These are phyloP conservation scores for Suhomyces panamericanus DNA, from an alignment of 1,139 yeast genomes.

Conservation along the genomic window DNA sequence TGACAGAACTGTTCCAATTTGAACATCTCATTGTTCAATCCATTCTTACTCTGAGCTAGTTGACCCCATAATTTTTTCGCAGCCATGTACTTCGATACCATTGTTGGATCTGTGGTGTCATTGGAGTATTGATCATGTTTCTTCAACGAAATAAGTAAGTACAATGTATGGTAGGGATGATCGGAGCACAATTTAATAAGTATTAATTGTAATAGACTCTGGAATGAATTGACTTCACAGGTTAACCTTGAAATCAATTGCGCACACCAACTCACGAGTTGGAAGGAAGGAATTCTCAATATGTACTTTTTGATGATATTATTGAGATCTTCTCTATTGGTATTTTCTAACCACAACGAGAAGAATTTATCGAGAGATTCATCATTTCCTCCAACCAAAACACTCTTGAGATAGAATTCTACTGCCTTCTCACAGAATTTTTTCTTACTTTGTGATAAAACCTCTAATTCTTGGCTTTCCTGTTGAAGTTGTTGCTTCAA, in stretches of 20 bases:
- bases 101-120: constrained; percentile 32
- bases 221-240: constrained; percentile 52
- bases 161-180: constrained; percentile 80
- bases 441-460: constrained; percentile 36
- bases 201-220: constrained; percentile 50
- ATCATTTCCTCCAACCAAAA: constrained; percentile 49
- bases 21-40: constrained; percentile 25
- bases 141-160: constrained; percentile 60
- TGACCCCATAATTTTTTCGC: constrained; percentile 49
- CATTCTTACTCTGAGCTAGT: constrained; percentile 20
- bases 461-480: constrained; percentile 50
- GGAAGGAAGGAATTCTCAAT: constrained; percentile 51
- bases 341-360: constrained; percentile 79
- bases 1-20: constrained; percentile 53
- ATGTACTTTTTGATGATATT: constrained; percentile 32
- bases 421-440: constrained; percentile 57
- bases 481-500: constrained; percentile 47
- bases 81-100: constrained; percentile 50
- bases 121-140: constrained; percentile 40
- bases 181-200: constrained; percentile 51
- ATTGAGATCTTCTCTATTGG: constrained; percentile 44
- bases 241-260: constrained; percentile 77
- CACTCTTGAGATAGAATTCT: constrained; percentile 57
- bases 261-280: constrained; percentile 77
- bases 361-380: constrained; percentile 76